phyloP scores from a whole-genome alignment of 106 monocot species.

The Vanilla planifolia region DNA sequence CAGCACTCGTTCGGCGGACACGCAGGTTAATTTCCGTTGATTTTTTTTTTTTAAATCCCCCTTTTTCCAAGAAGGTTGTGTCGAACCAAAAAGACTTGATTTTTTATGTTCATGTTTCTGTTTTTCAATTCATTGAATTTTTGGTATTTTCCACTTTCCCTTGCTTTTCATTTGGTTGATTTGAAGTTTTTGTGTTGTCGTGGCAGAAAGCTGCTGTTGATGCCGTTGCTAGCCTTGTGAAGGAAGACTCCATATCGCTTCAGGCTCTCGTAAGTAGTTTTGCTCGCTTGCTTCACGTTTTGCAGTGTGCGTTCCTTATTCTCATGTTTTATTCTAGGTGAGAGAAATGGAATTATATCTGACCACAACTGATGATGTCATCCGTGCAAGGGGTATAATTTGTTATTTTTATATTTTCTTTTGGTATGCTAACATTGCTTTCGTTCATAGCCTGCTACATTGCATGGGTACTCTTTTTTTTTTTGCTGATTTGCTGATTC shows the following conservation, averaged over 20 bases:
- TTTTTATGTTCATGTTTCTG: background rate
- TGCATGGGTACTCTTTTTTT: too few species aligned
- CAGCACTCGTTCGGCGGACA: slow-evolving; percentile 18
- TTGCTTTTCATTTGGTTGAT: background rate
- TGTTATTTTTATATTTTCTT: background rate
- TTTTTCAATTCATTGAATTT: background rate
- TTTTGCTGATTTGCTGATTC: too few species aligned
- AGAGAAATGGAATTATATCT: slow-evolving; percentile 77
- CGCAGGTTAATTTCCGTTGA: slow-evolving; percentile 33
- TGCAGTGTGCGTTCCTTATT: background rate
- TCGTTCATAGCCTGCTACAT: too few species aligned
- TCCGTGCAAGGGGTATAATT: slow-evolving; percentile 66
- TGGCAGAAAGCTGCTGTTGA: slow-evolving; percentile 50
- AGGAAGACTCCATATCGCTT: slow-evolving; percentile 40
- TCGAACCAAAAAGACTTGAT: background rate
- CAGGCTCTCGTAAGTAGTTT: slow-evolving; percentile 48
- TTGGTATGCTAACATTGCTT: too few species aligned
- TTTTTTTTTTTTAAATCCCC: background rate
- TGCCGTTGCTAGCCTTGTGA: slow-evolving; percentile 51
- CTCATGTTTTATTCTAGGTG: slow-evolving; percentile 35
- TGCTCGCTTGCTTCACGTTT: background rate
- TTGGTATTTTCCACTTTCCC: background rate
- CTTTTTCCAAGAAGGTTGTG: background rate
- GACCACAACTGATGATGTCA: slow-evolving; percentile 48
- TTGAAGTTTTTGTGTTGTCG: background rate